These are phyloP conservation scores for Kwoniella pini DNA, from an alignment of 768 basidiomycete species.

Conservation along the genomic window DNA sequence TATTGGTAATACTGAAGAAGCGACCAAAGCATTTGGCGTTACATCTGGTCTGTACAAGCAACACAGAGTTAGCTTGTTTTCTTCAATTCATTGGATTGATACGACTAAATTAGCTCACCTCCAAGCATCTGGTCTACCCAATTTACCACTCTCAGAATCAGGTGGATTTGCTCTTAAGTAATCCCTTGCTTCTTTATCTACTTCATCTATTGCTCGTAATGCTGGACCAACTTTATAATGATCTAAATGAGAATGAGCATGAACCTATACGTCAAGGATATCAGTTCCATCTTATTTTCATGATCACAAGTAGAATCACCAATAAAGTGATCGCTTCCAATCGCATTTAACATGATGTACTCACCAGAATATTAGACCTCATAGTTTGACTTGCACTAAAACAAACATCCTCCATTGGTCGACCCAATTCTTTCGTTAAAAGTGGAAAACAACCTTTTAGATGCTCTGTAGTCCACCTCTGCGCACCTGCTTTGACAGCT, in stretches of 20 bases:
- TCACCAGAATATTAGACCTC: slow-evolving; percentile 40
- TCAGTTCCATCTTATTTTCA: too few species aligned
- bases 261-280: slow-evolving; percentile 18
- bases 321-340: not conserved
- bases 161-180: slow-evolving; percentile 19
- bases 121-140: slow-evolving; percentile 44
- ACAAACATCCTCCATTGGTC: slow-evolving; percentile 39
- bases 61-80: too few species aligned
- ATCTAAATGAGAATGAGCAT: slow-evolving; percentile 30
- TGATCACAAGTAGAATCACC: too few species aligned
- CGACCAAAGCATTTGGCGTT: slow-evolving; percentile 42
- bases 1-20: slow-evolving; percentile 45
- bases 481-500: slow-evolving; percentile 45
- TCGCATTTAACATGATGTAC: too few species aligned
- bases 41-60: slow-evolving; percentile 38
- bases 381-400: slow-evolving; percentile 26
- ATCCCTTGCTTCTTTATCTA: slow-evolving; percentile 40
- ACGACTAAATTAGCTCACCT: slow-evolving; percentile 32
- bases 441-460: slow-evolving; percentile 37
- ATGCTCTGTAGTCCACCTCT: slow-evolving; percentile 45
- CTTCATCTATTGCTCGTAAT: slow-evolving; percentile 37
- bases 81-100: not conserved
- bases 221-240: slow-evolving; percentile 42
- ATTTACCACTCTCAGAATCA: slow-evolving; percentile 1
- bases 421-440: slow-evolving; percentile 13